phyloP scores from a whole-genome alignment of 2,329 filamentous ascomycete species.

The Dactylellina cionopaga region DNA sequence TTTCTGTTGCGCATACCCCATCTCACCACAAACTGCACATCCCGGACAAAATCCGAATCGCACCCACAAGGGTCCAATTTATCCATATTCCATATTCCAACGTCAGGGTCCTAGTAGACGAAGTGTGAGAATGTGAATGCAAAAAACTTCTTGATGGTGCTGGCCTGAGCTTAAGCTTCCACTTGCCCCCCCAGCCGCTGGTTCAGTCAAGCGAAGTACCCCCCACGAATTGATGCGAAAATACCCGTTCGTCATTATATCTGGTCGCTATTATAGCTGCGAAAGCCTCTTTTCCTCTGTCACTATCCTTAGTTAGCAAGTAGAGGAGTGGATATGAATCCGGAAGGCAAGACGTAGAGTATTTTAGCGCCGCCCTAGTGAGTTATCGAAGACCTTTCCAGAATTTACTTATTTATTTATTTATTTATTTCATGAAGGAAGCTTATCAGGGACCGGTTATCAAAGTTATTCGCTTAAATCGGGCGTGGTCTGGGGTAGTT shows the following conservation, averaged over 20 bases:
- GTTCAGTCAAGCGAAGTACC: constrained; percentile 1
- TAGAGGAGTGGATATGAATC: neutral
- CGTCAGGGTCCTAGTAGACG: too few relatives aligned
- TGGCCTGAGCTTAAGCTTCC: constrained; percentile 5
- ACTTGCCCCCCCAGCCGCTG: neutral
- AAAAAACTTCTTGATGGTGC: neutral
- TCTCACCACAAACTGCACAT: constrained; percentile 10
- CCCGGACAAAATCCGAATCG: constrained; percentile 49
- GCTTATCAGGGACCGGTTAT: constrained; percentile 36
- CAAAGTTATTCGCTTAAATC: constrained; percentile 51
- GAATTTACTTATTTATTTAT: constrained; percentile 8
- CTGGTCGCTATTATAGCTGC: constrained; percentile 6
- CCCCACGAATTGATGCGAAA: constrained; percentile 51
- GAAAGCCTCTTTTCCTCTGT: constrained; percentile 1
- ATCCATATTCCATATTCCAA: too few relatives aligned
- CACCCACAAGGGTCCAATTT: constrained; percentile 33
- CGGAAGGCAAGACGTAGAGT: constrained; percentile 19
- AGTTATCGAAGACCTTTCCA: too few relatives aligned
- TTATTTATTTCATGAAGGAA: constrained; percentile 16
- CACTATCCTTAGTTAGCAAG: too few relatives aligned
- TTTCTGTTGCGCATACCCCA: constrained; percentile 10
- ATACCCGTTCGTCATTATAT: constrained; percentile 38
- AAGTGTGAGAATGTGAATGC: constrained; percentile 1
- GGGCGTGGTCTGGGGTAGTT: constrained; percentile 1
- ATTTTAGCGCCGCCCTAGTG: neutral